Evolutionary conservation across 179 eudicot species (phyloP), one percentile per base, ranked within the genome.

Genomic region (Beta lomatogona): DNA sequence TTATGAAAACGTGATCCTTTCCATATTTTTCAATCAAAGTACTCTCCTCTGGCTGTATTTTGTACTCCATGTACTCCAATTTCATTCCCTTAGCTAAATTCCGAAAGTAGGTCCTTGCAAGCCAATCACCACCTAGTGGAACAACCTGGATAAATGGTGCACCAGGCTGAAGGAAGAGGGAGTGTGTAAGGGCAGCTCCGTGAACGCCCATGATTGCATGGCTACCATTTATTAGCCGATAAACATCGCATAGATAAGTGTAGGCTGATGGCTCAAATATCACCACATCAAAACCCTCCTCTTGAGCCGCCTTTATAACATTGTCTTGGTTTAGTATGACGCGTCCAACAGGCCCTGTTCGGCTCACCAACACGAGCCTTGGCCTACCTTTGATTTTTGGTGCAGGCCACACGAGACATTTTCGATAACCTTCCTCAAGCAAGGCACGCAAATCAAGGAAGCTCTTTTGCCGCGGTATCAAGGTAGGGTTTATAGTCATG

Each of bases 151-250:
- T 80, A 57, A 91, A 84, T 59, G 82, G 88, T 2, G 88, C 76
- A 10, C 90, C 87, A 0, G 86, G 91, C 25, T 75, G 88, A 55
- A 91, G 86, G 61, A 91, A 91, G 46, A 91, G 79, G 14, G 89
- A 87, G 78, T 91, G 90, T 0, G 94, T 91, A 3, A 91, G 85
- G 3, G 91, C 94, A 0, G 92, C 94, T 3, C 92, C 92, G 12
- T 89, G 92, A 9, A 91, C 94, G 0, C 94, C 94, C 66, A 91
- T 76, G 83, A 91, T 71, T 0, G 85, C 94, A 13, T 91, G 94
- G 73, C 91, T 84, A 0, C 83, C 80, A 4, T 89, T 84, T 31
- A 91, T 83, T 5, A 88, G 55, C 77, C 87, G 72, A 28, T 88
- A 91, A 19, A 84, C 83, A 13, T 91, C 92, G 5, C 86, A 85